Percentiles rank a stretch among this genome's conserved stretches.
Evolutionary conservation across 2,329 filamentous ascomycete species (phyloP).

Genomic region (Blastomyces percursus): DNA sequence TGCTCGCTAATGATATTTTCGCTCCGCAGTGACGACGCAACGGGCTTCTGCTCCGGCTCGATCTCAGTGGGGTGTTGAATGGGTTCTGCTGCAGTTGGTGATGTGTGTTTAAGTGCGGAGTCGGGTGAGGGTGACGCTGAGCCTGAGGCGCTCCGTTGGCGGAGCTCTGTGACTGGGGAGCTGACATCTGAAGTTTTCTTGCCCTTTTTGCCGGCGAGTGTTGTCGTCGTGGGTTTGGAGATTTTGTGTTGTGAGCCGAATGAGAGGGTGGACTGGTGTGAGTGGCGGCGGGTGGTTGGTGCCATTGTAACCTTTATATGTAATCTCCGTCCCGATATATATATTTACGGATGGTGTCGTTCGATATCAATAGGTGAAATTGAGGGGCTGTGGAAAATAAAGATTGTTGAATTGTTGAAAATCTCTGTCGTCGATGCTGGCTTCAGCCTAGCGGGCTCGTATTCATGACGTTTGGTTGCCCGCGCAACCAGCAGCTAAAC

Average conservation of each 20-base stretch:
- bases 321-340: no score
- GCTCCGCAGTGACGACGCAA: constrained; percentile 21
- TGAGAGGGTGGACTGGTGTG: constrained; percentile 49
- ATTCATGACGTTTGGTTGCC: neutral
- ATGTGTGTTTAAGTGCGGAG: neutral
- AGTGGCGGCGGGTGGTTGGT: constrained; percentile 30
- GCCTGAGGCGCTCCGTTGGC: neutral
- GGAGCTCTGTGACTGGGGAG: neutral
- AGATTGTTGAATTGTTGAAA: neutral
- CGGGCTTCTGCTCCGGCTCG: constrained; percentile 11
- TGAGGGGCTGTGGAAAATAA: no score
- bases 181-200: constrained; percentile 6
- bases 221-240: constrained; percentile 42
- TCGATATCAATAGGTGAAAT: no score
- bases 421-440: neutral
- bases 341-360: neutral
- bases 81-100: neutral
- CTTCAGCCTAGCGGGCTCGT: neutral
- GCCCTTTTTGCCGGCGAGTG: constrained; percentile 18
- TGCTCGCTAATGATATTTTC: constrained; percentile 36
- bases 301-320: constrained; percentile 27
- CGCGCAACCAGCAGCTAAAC: neutral
- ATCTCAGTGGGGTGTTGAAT: neutral
- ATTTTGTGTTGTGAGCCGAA: constrained; percentile 49
- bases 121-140: constrained; percentile 4